phyloP scores from a whole-genome alignment of 768 basidiomycete species.

The Tylopilus vinaceipallidus region DNA sequence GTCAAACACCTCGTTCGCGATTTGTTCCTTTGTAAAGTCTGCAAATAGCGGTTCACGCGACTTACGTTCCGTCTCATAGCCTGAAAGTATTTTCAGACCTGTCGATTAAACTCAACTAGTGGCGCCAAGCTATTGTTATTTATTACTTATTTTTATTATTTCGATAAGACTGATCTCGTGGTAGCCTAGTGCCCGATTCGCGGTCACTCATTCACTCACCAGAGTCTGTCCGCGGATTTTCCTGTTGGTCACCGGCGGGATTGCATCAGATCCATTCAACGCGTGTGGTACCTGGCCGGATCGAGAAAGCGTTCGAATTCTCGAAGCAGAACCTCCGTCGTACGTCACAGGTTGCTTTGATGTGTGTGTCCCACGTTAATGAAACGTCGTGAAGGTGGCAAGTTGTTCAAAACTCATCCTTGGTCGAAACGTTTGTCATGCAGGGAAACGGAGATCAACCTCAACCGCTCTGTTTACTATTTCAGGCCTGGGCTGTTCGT shows the following conservation, averaged over 20 bases:
- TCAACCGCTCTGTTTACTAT: neutral
- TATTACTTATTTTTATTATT: no score
- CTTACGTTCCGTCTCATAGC: slow-evolving; percentile 5
- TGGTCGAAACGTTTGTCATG: neutral
- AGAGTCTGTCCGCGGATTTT: slow-evolving; percentile 1
- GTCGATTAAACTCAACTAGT: neutral
- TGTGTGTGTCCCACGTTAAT: slow-evolving; percentile 5
- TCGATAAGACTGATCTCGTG: no score
- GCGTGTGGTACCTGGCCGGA: neutral
- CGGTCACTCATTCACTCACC: no score
- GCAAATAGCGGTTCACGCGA: neutral
- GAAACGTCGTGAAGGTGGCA: neutral
- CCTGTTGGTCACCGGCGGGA: no score
- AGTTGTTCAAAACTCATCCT: neutral
- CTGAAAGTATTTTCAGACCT: neutral
- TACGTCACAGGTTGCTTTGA: slow-evolving; percentile 10
- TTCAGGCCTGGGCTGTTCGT: neutral
- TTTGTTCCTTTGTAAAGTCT: neutral
- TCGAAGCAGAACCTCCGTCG: slow-evolving; percentile 4
- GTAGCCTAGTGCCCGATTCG: no score
- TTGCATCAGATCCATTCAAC: no score
- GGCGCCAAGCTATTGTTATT: neutral
- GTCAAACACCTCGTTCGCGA: slow-evolving; percentile 39
- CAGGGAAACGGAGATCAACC: neutral
- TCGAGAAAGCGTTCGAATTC: neutral